Conservation (phyloP, 2,329 filamentous ascomycete genomes). For the Aspergillus melleus region DNA sequence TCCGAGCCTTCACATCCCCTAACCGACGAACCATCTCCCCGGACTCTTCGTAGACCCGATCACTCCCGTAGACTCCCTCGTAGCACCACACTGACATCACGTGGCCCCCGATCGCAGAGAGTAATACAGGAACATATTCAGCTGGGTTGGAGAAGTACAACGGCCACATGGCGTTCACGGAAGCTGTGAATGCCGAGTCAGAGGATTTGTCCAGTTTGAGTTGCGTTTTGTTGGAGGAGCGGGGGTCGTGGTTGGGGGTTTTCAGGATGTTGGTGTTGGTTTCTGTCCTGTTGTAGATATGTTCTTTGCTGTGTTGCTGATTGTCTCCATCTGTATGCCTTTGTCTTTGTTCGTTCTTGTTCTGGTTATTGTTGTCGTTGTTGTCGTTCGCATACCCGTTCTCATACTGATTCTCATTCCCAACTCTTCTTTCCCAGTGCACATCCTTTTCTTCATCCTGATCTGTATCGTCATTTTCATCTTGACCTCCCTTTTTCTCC, state of each 20-base stretch:
- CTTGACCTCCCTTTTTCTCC: neutral
- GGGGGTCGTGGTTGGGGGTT: neutral
- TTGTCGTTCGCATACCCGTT: too few species aligned
- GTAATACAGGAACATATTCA: slow-evolving; percentile 10
- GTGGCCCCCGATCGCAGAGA: slow-evolving; percentile 16
- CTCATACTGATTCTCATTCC: too few species aligned
- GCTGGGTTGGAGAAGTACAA: slow-evolving; percentile 27
- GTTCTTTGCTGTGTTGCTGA: too few species aligned
- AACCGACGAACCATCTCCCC: slow-evolving; percentile 21
- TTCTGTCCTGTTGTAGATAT: too few species aligned
- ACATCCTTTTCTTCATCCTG: neutral
- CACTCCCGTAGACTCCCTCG: slow-evolving; percentile 9
- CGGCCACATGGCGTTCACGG: slow-evolving; percentile 18
- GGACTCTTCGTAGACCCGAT: slow-evolving; percentile 8
- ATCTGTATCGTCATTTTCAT: neutral
- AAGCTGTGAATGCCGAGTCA: slow-evolving; percentile 21
- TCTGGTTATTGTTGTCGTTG: neutral
- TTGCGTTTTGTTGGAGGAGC: neutral
- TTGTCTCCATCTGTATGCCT: too few species aligned
- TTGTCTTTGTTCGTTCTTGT: neutral
- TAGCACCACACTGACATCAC: slow-evolving; percentile 16
- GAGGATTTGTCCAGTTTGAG: neutral
- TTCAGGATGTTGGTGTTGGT: too few species aligned
- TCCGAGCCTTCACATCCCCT: slow-evolving; percentile 22
- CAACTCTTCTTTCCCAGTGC: too few species aligned